These are phyloP conservation scores for Penicillium thymicola DNA, from an alignment of 2,329 filamentous ascomycete species.

Conservation along the genomic window DNA sequence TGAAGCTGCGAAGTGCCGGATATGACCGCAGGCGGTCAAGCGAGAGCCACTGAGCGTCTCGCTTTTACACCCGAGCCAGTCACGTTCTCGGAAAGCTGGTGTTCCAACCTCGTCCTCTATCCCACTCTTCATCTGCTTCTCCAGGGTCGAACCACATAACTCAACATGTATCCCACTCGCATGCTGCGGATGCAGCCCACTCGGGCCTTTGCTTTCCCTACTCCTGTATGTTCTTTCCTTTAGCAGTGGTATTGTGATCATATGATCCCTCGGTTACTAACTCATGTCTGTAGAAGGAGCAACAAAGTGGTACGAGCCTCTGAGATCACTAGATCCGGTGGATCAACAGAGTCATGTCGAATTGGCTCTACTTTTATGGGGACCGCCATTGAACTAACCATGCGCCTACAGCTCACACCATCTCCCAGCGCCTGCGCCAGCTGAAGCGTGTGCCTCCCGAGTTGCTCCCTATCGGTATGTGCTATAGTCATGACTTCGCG, in stretches of 20 bases:
- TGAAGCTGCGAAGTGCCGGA: slow-evolving; percentile 36
- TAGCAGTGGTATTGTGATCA: slow-evolving; percentile 9
- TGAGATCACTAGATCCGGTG: slow-evolving; percentile 1
- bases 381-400: slow-evolving; percentile 22
- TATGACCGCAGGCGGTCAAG: slow-evolving; percentile 40
- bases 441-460: slow-evolving; percentile 89
- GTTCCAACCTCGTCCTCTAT: slow-evolving; percentile 20
- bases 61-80: slow-evolving; percentile 37
- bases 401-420: slow-evolving; percentile 72
- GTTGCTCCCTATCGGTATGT: slow-evolving; percentile 88
- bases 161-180: slow-evolving; percentile 64
- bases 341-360: slow-evolving; percentile 6
- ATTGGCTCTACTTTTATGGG: neutral
- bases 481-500: slow-evolving; percentile 4
- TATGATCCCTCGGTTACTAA: slow-evolving; percentile 40
- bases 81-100: slow-evolving; percentile 23
- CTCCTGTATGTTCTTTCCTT: slow-evolving; percentile 60
- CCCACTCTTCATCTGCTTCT: slow-evolving; percentile 15
- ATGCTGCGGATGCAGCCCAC: slow-evolving; percentile 60
- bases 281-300: slow-evolving; percentile 54
- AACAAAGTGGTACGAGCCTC: slow-evolving; percentile 56
- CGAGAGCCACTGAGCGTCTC: slow-evolving; percentile 34
- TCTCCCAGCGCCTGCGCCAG: slow-evolving; percentile 89
- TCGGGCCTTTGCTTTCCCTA: slow-evolving; percentile 51
- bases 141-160: slow-evolving; percentile 6